Evolutionary conservation across 208 protist genomes (phyloP).

Genomic region (Acanthamoeba healyi): DNA sequence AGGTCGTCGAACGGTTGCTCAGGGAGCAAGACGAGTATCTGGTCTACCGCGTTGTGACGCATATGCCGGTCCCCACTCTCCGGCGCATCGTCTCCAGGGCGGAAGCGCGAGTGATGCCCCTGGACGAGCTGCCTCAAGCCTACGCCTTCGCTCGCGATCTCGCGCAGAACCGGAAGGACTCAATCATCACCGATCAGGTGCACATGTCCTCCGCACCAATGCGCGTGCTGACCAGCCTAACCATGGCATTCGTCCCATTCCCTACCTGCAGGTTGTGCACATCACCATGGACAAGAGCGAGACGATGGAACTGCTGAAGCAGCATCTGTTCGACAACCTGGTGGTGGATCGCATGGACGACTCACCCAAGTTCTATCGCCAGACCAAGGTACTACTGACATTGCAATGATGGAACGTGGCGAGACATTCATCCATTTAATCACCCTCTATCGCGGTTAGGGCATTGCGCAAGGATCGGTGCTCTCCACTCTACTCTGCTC

Average conservation of each 20-base stretch:
- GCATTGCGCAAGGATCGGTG: constrained; percentile 73
- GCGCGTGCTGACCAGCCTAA: no score
- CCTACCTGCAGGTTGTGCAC: constrained; percentile 45
- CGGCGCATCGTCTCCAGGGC: constrained; percentile 34
- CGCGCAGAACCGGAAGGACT: background rate
- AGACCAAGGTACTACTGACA: constrained; percentile 61
- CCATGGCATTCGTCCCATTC: no score
- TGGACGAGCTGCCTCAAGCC: constrained; percentile 19
- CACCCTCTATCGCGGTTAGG: background rate
- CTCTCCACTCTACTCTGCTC: constrained; percentile 64
- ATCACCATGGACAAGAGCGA: constrained; percentile 51
- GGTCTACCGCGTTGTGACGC: constrained; percentile 39
- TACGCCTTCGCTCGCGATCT: constrained; percentile 18
- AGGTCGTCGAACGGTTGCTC: constrained; percentile 1
- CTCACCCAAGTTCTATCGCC: constrained; percentile 7
- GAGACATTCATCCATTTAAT: background rate
- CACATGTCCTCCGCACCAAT: background rate
- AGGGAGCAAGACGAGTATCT: constrained; percentile 49
- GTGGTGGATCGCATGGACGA: constrained; percentile 56
- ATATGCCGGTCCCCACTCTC: constrained; percentile 50
- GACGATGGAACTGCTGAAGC: constrained; percentile 41
- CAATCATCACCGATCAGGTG: constrained; percentile 70
- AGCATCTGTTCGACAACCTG: constrained; percentile 67
- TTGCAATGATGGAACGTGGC: background rate
- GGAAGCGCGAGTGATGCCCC: background rate